Conservation (phyloP, 2,329 filamentous ascomycete genomes). For the Stachybotrys chlorohalonatus region DNA sequence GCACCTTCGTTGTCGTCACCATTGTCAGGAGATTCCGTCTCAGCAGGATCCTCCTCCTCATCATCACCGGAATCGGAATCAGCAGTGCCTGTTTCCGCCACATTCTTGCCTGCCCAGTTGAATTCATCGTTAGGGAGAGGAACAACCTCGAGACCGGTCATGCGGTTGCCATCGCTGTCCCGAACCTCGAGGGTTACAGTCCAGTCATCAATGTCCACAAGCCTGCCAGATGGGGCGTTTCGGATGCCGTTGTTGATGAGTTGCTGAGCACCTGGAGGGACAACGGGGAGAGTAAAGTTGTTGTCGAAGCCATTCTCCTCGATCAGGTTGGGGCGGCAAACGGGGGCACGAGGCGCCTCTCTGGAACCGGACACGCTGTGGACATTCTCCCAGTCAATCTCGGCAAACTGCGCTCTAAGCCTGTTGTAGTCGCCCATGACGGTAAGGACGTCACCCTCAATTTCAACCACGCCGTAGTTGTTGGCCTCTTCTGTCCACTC, state of each 20-base stretch:
- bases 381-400: conserved; percentile 62
- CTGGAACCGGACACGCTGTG: conserved; percentile 51
- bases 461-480: conserved; percentile 54
- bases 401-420: conserved; percentile 65
- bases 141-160: conserved; percentile 38
- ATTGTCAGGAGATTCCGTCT: conserved; percentile 4
- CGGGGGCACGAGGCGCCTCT: conserved; percentile 42
- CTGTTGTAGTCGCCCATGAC: conserved; percentile 61
- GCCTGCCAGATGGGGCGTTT: conserved; percentile 53
- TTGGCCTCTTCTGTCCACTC: conserved; percentile 68
- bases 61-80: conserved; percentile 9
- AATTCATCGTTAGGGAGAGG: conserved; percentile 32
- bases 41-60: conserved; percentile 5
- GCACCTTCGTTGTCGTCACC: conserved; percentile 15
- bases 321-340: conserved; percentile 61
- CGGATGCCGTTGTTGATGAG: conserved; percentile 71
- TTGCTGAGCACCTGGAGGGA: conserved; percentile 57
- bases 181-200: conserved; percentile 39
- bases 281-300: conserved; percentile 68
- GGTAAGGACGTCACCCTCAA: conserved; percentile 48
- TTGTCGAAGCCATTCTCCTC: conserved; percentile 57
- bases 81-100: conserved; percentile 18
- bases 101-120: conserved; percentile 37
- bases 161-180: conserved; percentile 28
- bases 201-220: conserved; percentile 60